Percentiles rank a stretch among this genome's conserved stretches.
These are phyloP conservation scores for Trichoderma sp. DNA, from an alignment of 2,329 filamentous ascomycete species.

Conservation along the genomic window DNA sequence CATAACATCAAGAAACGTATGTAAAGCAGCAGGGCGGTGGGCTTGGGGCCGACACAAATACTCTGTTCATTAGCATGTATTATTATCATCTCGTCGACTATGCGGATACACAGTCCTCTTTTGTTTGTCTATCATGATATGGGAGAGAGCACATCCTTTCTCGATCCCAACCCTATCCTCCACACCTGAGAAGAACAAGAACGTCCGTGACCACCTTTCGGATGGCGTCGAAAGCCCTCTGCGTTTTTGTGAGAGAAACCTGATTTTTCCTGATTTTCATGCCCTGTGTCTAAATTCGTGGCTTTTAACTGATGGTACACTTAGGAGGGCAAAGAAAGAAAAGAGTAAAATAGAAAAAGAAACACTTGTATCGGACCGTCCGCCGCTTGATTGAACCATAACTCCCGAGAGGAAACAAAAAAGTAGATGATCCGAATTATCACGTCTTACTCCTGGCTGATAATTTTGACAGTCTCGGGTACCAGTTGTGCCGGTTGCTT, in stretches of 20 bases:
- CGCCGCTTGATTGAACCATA: slow-evolving; percentile 22
- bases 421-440: slow-evolving; percentile 26
- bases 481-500: slow-evolving; percentile 46
- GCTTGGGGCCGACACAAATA: background rate
- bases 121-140: slow-evolving; percentile 15
- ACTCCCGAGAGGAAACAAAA: slow-evolving; percentile 24
- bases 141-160: slow-evolving; percentile 6
- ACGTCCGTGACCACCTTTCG: background rate
- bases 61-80: slow-evolving; percentile 9
- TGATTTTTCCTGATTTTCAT: background rate
- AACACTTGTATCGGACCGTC: slow-evolving; percentile 1
- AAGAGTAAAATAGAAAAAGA: no score
- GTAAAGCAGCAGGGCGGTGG: background rate
- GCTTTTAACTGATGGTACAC: slow-evolving; percentile 23
- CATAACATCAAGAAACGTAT: slow-evolving; percentile 44
- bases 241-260: background rate
- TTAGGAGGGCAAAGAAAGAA: background rate
- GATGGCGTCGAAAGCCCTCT: background rate
- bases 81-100: slow-evolving; percentile 12
- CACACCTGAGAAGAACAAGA: background rate
- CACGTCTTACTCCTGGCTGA: slow-evolving; percentile 36
- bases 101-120: slow-evolving; percentile 6
- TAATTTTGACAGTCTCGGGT: slow-evolving; percentile 38
- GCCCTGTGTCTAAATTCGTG: slow-evolving; percentile 22
- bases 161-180: slow-evolving; percentile 1